Base-by-base conservation (phyloP, 108 stramenopile species). In the Mediolabrus comicus region DNA sequence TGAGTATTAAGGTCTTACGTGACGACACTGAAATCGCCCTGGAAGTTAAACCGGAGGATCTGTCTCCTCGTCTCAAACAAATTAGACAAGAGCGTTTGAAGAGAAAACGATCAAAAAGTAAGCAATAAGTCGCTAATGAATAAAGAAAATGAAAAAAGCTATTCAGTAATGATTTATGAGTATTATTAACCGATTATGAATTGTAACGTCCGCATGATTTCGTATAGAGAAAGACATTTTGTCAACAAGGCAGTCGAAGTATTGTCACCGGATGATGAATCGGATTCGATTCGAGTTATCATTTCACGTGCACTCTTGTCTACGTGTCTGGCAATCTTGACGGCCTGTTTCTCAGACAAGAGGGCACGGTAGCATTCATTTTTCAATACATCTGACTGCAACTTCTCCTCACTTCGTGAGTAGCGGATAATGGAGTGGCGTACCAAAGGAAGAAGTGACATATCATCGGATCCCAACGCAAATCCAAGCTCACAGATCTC, bases 21-120 rank as follows among this genome's bases (percentile, higher is more conserved):
- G 83, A 80, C n/a, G 74, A 81, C 27, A 35, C 59, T 13, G 72
- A 80, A 68, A 65, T 80, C 11, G 59, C 51, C 2, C 36, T 92
- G 33, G 78, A 62, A 12, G 92, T 92, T 36, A 80, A 83, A 62
- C 89, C 92, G 4, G 87, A 85, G 51, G 89, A 92, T 65, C 65
- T 92, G 57, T 86, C 92, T 19, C 71, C 62, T 51, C 79, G 88
- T n/a, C 78, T 90, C 13, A 64, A 73, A 53, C 77, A 89, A 55
- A 65, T 88, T 53, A 71, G 83, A 30, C 53, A 73, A 53, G 89
- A 90, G 61, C 65, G 86, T 22, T 39, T 59, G 38, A 67, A 71
- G 16, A 57, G 63, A 41, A 79, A 72, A 33, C 17, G 56, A 0
- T 32, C 3, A 57, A 57, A 33, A 25, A 52, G 51, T 8, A 52